These are phyloP conservation scores for Wallemia ichthyophaga DNA, from an alignment of 1,284 basidiomycete genomes.

Conservation along the genomic window DNA sequence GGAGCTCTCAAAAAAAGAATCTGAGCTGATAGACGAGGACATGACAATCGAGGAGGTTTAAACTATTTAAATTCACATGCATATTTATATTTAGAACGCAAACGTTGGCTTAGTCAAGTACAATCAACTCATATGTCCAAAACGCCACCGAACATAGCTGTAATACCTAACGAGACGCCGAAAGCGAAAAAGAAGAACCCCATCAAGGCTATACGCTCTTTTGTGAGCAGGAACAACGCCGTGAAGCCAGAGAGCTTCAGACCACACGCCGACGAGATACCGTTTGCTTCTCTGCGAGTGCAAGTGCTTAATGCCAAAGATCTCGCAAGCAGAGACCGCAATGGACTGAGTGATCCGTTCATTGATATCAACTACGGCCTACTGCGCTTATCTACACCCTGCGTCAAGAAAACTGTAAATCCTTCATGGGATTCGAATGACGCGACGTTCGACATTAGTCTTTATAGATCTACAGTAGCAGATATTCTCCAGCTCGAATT, in stretches of 20 bases:
- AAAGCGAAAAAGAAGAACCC: neutral
- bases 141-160: neutral
- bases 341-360: conserved; percentile 25
- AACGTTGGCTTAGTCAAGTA: too few species aligned
- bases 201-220: neutral
- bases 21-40: neutral
- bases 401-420: conserved; percentile 45
- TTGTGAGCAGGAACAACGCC: neutral
- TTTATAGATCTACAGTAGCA: conserved; percentile 42
- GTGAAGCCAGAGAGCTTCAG: neutral
- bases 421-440: conserved; percentile 38
- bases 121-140: neutral
- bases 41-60: neutral
- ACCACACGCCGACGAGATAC: conserved; percentile 11
- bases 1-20: neutral
- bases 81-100: too few species aligned
- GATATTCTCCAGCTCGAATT: conserved; percentile 47
- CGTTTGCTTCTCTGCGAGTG: conserved; percentile 16
- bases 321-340: conserved; percentile 20
- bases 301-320: conserved; percentile 18
- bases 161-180: neutral
- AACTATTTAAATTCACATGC: neutral
- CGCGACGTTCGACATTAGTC: conserved; percentile 59
- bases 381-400: conserved; percentile 40
- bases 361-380: conserved; percentile 36